Conservation (phyloP, 2,329 filamentous ascomycete species). For the Fusarium acutatum region DNA sequence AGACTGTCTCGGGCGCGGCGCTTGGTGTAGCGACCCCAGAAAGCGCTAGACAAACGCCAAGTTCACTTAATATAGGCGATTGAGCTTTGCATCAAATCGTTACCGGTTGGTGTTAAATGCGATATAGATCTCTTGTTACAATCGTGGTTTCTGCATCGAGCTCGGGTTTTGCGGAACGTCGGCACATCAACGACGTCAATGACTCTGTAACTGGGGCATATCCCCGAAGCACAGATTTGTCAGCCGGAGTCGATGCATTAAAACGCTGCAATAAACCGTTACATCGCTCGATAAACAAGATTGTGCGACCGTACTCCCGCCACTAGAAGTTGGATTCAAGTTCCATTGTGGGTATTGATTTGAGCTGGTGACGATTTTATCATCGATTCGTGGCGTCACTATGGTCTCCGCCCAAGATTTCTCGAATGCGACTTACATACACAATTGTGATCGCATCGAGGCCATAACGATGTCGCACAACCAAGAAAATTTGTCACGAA, state of each 20-base stretch:
- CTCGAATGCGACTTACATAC: background rate
- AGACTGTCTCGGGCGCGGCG: background rate
- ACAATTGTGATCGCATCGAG: background rate
- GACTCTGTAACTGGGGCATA: background rate
- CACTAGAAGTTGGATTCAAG: background rate
- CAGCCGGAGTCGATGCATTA: background rate
- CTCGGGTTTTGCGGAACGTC: background rate
- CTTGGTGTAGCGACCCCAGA: background rate
- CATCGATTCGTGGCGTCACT: slow-evolving; percentile 1
- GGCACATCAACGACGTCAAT: background rate
- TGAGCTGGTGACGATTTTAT: background rate
- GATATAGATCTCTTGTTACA: fast-evolving
- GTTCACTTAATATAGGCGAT: too few species aligned
- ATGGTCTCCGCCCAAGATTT: background rate
- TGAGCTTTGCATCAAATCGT: fast-evolving
- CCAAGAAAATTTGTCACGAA: fast-evolving
- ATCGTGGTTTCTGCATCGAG: too few species aligned
- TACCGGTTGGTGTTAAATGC: fast-evolving
- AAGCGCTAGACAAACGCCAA: background rate
- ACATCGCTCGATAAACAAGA: background rate
- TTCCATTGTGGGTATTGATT: background rate
- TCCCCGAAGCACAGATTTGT: background rate
- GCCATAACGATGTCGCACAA: background rate
- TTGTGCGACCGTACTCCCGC: background rate
- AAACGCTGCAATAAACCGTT: background rate